phyloP scores from a whole-genome alignment of 441 rosid genomes.

The Erodium trifolium region DNA sequence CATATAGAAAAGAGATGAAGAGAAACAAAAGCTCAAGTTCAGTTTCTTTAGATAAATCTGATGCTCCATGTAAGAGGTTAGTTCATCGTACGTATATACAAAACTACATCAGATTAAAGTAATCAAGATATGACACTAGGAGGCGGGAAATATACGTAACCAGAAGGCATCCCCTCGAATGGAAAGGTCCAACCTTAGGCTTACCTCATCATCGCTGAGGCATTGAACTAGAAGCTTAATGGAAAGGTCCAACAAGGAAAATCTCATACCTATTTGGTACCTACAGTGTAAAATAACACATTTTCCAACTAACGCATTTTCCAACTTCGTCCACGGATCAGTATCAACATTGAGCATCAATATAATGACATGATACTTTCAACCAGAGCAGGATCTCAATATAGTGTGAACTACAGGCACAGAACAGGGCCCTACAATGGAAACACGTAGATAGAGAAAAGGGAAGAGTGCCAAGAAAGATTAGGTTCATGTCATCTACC shows the following conservation, averaged over 20 bases:
- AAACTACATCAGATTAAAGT: slow-evolving; percentile 5
- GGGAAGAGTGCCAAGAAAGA: slow-evolving; percentile 25
- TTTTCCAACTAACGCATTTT: background rate
- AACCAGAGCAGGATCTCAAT: slow-evolving; percentile 15
- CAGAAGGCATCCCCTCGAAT: background rate
- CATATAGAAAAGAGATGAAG: slow-evolving; percentile 36
- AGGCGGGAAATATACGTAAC: background rate
- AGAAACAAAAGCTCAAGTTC: slow-evolving; percentile 63
- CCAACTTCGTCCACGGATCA: slow-evolving; percentile 9
- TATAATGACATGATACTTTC: background rate
- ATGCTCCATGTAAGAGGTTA: slow-evolving; percentile 45
- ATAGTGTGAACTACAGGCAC: slow-evolving; percentile 15
- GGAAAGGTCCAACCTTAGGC: slow-evolving; percentile 14
- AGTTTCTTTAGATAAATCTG: slow-evolving; percentile 60
- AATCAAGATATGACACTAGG: background rate
- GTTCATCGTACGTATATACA: slow-evolving; percentile 27
- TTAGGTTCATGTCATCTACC: slow-evolving; percentile 88
- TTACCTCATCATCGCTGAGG: slow-evolving; percentile 16
- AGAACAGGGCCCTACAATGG: slow-evolving; percentile 25
- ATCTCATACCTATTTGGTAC: background rate
- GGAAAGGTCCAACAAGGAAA: slow-evolving; percentile 13
- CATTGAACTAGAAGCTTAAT: slow-evolving; percentile 15
- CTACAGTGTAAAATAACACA: background rate
- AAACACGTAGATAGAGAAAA: slow-evolving; percentile 33
- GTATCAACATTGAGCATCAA: background rate